Base-by-base conservation (phyloP, 2,329 filamentous ascomycete species). In the Xylariaceae sp. region DNA sequence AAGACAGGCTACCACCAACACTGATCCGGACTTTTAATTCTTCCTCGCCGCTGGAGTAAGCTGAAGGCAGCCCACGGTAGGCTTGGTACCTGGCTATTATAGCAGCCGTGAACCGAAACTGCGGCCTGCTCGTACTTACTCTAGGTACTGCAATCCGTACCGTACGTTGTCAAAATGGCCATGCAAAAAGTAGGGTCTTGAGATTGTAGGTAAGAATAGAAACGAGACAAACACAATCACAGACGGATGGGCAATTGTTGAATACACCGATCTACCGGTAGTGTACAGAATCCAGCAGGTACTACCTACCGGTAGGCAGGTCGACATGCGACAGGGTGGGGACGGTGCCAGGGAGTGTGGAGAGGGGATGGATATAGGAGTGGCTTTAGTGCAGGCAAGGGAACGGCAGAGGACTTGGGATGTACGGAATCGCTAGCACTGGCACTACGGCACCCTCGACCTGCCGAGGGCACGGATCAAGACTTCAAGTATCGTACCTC, bases 201-300 rank as follows among this genome's bases (percentile, higher is more conserved):
- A 5, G 23, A 30, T 30, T 30, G 23, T 30, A 30, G 23, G 37
- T 42, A 13, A 42, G 37, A 42, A 42, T 42, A 42, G 8, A 42
- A 42, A 4, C 3, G 11, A 42, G 11, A 42, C 37, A 42, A 42
- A 42, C 37, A 42, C 37, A 9, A 10, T 13, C 11, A 42, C 45
- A 60, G 52, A 60, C 47, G 58, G 57, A 62, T 37, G 11, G 15
- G 48, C 7, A 23, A 23, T 18, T 56, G 58, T 58, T 60, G 55
- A 55, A 62, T 62, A 60, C 55, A 62, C 60, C 55, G 60, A 62
- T 62, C 55, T 30, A 62, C 48, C 47, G 44, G 53, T 54, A 53
- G 54, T 52, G 50, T 42, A 55, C 44, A 49, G 3, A 39, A 42
- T 42, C 11, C 30, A 44, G n/a, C 10, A 17, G 18, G 48, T 2